Conservation (phyloP, 495 filamentous ascomycete species). For the Aspergillus baeticus region DNA sequence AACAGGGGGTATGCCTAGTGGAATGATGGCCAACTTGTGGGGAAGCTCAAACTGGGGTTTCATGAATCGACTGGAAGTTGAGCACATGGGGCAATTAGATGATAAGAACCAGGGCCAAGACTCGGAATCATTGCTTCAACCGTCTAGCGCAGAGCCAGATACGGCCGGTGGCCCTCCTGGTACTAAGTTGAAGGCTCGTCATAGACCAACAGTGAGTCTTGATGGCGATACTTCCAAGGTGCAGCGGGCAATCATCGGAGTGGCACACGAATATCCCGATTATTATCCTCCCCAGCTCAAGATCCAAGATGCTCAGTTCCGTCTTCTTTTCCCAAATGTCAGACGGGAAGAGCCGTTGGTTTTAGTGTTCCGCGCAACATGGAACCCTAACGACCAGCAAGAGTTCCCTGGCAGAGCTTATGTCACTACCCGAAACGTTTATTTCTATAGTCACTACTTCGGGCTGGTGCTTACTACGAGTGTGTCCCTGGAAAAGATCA, state of each 20-base stretch:
- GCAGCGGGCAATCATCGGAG: conserved; percentile 37
- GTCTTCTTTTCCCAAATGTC: conserved; percentile 83
- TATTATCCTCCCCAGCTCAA: conserved; percentile 82
- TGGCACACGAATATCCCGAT: conserved; percentile 64
- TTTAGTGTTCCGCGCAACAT: conserved; percentile 72
- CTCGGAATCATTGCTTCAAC: conserved; percentile 18
- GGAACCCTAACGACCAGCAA: conserved; percentile 74
- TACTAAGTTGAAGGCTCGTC: conserved; percentile 32
- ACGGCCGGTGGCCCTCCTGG: conserved; percentile 9
- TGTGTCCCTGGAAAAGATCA: conserved; percentile 69
- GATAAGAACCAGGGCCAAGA: conserved; percentile 38
- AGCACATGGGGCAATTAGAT: conserved; percentile 46
- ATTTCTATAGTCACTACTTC: conserved; percentile 93
- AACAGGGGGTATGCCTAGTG: conserved; percentile 72
- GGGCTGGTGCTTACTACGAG: conserved; percentile 85
- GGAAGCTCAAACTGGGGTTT: conserved; percentile 82
- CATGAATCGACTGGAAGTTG: conserved; percentile 62
- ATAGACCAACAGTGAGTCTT: conserved; percentile 81
- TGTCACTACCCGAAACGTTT: conserved; percentile 80
- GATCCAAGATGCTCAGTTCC: conserved; percentile 89
- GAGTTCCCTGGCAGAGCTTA: conserved; percentile 87
- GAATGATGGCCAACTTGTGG: conserved; percentile 90
- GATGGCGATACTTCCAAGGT: conserved; percentile 56
- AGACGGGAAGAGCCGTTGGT: conserved; percentile 72
- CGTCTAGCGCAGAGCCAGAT: conserved; percentile 22